A percentile compares a stretch with the other conserved stretches of the same genome.
Evolutionary conservation across 495 filamentous ascomycete species (phyloP).

Genomic region (Sporormia fimetaria): DNA sequence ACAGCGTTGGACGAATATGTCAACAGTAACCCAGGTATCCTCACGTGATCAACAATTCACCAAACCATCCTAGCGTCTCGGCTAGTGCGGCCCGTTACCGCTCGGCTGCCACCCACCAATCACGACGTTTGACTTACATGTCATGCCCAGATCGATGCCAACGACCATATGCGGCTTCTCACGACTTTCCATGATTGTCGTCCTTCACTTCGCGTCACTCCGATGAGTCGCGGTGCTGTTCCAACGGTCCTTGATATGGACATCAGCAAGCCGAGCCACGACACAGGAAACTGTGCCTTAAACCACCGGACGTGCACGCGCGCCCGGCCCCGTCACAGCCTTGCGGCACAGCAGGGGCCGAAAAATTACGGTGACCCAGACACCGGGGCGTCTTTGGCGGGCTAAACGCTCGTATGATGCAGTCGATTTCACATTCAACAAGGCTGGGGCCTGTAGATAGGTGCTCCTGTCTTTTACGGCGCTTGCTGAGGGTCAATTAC

Average conservation of each 20-base stretch:
- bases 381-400: too few species aligned
- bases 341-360: slow-evolving; percentile 19
- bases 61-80: neutral
- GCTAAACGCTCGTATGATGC: too few species aligned
- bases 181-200: too few species aligned
- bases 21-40: slow-evolving; percentile 5
- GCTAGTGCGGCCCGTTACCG: neutral
- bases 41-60: neutral
- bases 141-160: slow-evolving; percentile 53
- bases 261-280: too few species aligned
- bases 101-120: slow-evolving; percentile 3
- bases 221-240: too few species aligned
- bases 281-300: slow-evolving; percentile 5
- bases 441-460: too few species aligned
- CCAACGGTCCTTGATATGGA: too few species aligned
- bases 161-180: slow-evolving; percentile 45
- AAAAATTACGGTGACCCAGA: too few species aligned
- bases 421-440: too few species aligned
- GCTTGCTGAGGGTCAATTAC: too few species aligned
- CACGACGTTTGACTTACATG: slow-evolving; percentile 34
- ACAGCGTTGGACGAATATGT: too few species aligned
- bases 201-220: neutral
- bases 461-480: too few species aligned
- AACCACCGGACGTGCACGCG: slow-evolving; percentile 1
- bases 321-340: slow-evolving; percentile 13